These are phyloP conservation scores for Epichloe brachyelytri DNA, from an alignment of 2,329 filamentous ascomycete genomes.

Conservation along the genomic window DNA sequence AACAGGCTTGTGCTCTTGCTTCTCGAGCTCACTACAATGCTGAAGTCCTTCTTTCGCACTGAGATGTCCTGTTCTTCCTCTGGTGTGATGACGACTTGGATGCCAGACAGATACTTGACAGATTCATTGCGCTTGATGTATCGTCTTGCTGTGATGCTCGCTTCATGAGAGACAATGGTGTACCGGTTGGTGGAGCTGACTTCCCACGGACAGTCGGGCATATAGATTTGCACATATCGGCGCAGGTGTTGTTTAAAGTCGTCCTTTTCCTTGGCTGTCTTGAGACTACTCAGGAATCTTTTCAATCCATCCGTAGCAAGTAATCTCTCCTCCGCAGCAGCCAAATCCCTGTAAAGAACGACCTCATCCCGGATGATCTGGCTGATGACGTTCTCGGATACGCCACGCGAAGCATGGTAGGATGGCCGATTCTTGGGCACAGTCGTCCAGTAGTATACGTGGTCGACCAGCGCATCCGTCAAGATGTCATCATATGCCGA, in stretches of 20 bases:
- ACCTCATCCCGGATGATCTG: slow-evolving; percentile 52
- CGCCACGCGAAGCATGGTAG: slow-evolving; percentile 71
- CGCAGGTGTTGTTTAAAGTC: slow-evolving; percentile 78
- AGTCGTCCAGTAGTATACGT: slow-evolving; percentile 91
- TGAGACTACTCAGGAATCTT: slow-evolving; percentile 56
- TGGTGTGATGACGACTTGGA: slow-evolving; percentile 82
- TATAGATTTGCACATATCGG: slow-evolving; percentile 85
- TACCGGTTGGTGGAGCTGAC: slow-evolving; percentile 87
- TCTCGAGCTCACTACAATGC: slow-evolving; percentile 85
- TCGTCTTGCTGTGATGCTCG: slow-evolving; percentile 69
- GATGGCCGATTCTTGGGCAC: slow-evolving; percentile 89
- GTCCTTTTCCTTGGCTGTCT: slow-evolving; percentile 65
- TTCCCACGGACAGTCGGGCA: slow-evolving; percentile 89
- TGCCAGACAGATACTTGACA: slow-evolving; percentile 82
- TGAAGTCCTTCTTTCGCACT: slow-evolving; percentile 80
- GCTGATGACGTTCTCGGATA: slow-evolving; percentile 51
- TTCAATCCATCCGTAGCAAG: slow-evolving; percentile 60
- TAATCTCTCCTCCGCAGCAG: slow-evolving; percentile 57
- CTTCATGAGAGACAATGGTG: slow-evolving; percentile 81
- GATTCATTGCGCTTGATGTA: slow-evolving; percentile 70
- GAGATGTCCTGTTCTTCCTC: slow-evolving; percentile 81
- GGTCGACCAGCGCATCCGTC: slow-evolving; percentile 89
- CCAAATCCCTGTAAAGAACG: slow-evolving; percentile 60
- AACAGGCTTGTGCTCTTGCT: slow-evolving; percentile 87
- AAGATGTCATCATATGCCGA: slow-evolving; percentile 90